A percentile compares a stretch with the other conserved stretches of the same genome.
Evolutionary conservation across 1,139 yeast species (phyloP).

Genomic region (Geotrichum bryndzae): DNA sequence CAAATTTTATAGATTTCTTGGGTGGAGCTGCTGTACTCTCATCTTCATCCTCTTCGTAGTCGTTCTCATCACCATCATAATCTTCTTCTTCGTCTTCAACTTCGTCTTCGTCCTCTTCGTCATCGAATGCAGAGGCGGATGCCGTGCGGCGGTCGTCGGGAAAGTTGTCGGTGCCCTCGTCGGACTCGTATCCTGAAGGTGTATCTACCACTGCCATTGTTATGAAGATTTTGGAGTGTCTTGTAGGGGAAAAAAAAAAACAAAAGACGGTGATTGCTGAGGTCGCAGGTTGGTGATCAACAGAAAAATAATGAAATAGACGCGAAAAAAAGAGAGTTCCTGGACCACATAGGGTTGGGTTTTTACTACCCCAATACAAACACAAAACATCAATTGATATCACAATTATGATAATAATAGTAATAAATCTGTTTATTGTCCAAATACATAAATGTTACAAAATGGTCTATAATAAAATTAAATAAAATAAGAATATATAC

Average conservation of each 20-base stretch:
- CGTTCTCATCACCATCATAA: conserved; percentile 20
- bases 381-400: not conserved
- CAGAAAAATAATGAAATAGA: not conserved
- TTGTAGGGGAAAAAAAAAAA: no score
- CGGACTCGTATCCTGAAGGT: not conserved
- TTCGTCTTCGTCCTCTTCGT: conserved; percentile 12
- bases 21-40: conserved; percentile 14
- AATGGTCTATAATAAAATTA: no score
- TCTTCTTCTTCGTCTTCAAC: conserved; percentile 14
- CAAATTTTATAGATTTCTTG: conserved; percentile 13
- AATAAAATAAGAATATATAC: no score
- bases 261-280: not conserved
- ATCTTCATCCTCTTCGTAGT: conserved; percentile 19
- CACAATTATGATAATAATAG: not conserved
- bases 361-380: not conserved
- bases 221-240: not conserved
- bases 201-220: not conserved
- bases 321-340: not conserved
- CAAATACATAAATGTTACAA: no score
- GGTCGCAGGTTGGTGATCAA: not conserved
- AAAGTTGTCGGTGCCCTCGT: not conserved
- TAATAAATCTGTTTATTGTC: no score
- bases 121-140: conserved; percentile 9
- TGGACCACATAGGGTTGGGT: not conserved
- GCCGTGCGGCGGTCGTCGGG: not conserved